Evolutionary conservation across 2,329 filamentous ascomycete species (phyloP), one percentile per base, ranked within the genome.

Genomic region (Allantophomopsis lycopodina): DNA sequence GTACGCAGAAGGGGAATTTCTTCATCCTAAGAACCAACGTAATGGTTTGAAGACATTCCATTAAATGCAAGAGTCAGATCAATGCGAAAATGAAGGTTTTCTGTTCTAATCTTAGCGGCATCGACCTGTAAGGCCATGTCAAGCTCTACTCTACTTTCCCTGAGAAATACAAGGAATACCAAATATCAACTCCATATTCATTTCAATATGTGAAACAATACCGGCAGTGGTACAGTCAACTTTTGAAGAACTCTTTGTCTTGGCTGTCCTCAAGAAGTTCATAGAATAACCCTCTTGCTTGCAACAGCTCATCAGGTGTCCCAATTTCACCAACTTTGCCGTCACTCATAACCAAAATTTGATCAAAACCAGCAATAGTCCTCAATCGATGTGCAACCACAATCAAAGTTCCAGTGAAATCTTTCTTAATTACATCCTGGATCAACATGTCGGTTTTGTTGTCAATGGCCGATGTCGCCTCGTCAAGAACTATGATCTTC

Each of bases 401-500:
- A 14, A 87, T 59, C 20, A 86, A 61, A 1, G 81, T 85, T 32
- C 71, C 73, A 0, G 66, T 73, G 46, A 85, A 85, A 20, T 20
- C 79, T 50, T 81, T 74, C 16, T 80, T 68, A 48, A 87, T 85
- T 38, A 69, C 76, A 5, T 76, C 69, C 60, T 87, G 82, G 50
- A 87, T 87, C 18, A 84, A 67, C 1, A 69, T 63, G 53, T 88
- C 83, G 0, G 83, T 87, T 32, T 69, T 65, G 77, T 85, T 84
- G 55, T 87, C 83, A 2, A 88, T 81, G 0, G 83, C 81, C 3
- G 73, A 79, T 0, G 83, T 89, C 1, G 83, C 83, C 60, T 88
- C 83, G 54, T 89, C 83, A 1, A 88, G 69, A 2, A 88, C 75
- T 72, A 89, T 81, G 49, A 89, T 76, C 53, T 81, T 80, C 3